Percentiles rank a stretch among this genome's conserved stretches.
phyloP scores from a whole-genome alignment of 306 rosid species.

The Echinosophora koreensis region DNA sequence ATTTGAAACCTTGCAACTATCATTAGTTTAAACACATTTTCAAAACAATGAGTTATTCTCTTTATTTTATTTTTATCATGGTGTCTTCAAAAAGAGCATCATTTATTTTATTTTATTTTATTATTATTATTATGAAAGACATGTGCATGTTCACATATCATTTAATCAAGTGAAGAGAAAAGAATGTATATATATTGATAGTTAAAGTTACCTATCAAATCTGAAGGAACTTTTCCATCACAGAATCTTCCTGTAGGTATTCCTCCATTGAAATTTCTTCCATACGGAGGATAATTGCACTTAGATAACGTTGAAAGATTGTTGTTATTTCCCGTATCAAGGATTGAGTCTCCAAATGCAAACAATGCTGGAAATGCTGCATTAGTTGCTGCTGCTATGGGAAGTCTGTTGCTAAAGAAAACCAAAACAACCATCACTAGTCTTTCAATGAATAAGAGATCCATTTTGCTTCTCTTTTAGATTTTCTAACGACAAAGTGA shows the following conservation, averaged over 20 bases:
- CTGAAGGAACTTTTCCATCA: conserved; percentile 58
- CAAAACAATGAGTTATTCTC: too few relatives aligned
- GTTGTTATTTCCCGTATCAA: conserved; percentile 89
- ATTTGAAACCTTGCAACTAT: too few relatives aligned
- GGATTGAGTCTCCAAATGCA: conserved; percentile 81
- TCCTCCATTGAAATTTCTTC: conserved; percentile 53
- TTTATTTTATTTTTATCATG: too few relatives aligned
- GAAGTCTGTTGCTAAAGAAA: background rate
- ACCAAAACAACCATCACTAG: background rate
- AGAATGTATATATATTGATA: too few relatives aligned
- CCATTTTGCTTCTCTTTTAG: conserved; percentile 14
- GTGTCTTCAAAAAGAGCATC: too few relatives aligned
- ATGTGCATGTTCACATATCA: too few relatives aligned
- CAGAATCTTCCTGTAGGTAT: conserved; percentile 71
- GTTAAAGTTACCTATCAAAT: conserved; percentile 61
- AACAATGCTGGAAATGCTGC: conserved; percentile 58
- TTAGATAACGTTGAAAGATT: conserved; percentile 46
- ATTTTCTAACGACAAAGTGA: background rate
- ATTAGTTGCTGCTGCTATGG: background rate
- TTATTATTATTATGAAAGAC: too few relatives aligned
- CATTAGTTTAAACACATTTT: too few relatives aligned
- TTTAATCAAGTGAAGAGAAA: too few relatives aligned
- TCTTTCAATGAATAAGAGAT: background rate
- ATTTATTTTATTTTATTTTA: too few relatives aligned
- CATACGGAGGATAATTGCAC: conserved; percentile 73